These are phyloP conservation scores for Leavenworthia alabamica DNA, from an alignment of 345 rosid species.

Conservation along the genomic window DNA sequence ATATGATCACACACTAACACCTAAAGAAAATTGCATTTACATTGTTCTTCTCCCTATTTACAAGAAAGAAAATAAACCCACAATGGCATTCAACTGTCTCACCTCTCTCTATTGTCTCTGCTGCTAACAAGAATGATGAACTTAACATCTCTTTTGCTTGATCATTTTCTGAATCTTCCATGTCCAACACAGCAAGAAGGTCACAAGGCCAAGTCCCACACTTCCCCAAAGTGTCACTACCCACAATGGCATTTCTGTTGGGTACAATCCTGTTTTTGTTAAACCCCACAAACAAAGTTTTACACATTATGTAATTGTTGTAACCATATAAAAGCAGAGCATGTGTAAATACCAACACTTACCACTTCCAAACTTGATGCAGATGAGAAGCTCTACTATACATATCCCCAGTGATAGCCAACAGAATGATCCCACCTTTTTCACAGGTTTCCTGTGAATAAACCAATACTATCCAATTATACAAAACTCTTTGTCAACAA, in stretches of 20 bases:
- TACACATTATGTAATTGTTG: background rate
- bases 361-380: conserved; percentile 98
- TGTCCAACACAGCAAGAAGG: conserved; percentile 65
- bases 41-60: conserved; percentile 27
- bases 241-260: conserved; percentile 78
- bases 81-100: conserved; percentile 32
- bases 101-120: conserved; percentile 9
- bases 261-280: conserved; percentile 59
- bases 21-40: conserved; percentile 37
- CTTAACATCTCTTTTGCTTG: conserved; percentile 59
- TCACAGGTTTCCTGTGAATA: conserved; percentile 56
- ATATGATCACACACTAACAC: conserved; percentile 23
- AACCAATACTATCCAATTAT: conserved; percentile 3
- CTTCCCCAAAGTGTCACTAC: conserved; percentile 64
- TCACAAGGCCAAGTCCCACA: conserved; percentile 49
- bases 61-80: conserved; percentile 11
- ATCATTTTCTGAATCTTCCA: conserved; percentile 59
- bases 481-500: conserved; percentile 1
- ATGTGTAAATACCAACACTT: conserved; percentile 14
- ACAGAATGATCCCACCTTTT: conserved; percentile 96
- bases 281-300: conserved; percentile 1
- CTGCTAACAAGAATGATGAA: conserved; percentile 10
- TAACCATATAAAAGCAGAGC: background rate
- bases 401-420: conserved; percentile 96
- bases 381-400: conserved; percentile 90